Conservation (phyloP, 1,139 yeast genomes). For the Candida freyschussii region DNA sequence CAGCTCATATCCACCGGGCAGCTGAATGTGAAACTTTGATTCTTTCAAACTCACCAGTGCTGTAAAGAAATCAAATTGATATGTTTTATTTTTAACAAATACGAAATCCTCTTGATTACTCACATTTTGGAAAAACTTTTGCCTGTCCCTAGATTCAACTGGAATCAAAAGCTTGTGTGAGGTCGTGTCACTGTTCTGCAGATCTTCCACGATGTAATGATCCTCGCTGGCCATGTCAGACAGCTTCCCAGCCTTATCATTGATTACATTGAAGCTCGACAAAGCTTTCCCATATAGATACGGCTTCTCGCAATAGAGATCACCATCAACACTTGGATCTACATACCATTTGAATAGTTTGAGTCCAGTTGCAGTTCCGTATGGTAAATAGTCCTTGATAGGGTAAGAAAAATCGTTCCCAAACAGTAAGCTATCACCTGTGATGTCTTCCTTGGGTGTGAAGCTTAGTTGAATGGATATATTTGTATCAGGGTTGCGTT, state of each 20-base stretch:
- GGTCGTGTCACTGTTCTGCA: constrained; percentile 5
- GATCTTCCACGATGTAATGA: constrained; percentile 11
- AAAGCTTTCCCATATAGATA: constrained; percentile 59
- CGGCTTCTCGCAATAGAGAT: constrained; percentile 55
- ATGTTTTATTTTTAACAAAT: constrained; percentile 30
- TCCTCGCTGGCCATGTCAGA: constrained; percentile 1
- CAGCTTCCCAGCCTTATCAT: constrained; percentile 7
- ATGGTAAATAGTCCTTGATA: constrained; percentile 57
- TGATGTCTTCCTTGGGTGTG: constrained; percentile 19
- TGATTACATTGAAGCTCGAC: constrained; percentile 46
- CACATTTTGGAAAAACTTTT: constrained; percentile 28
- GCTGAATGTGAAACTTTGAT: constrained; percentile 33
- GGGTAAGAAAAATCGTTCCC: constrained; percentile 69
- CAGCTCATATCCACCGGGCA: constrained; percentile 41
- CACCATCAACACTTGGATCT: constrained; percentile 63
- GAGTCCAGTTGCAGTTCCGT: constrained; percentile 51
- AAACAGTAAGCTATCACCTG: constrained; percentile 51
- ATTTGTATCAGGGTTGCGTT: constrained; percentile 11
- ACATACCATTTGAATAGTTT: constrained; percentile 38
- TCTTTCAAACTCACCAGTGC: constrained; percentile 38
- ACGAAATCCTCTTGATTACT: constrained; percentile 28
- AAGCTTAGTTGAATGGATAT: constrained; percentile 22
- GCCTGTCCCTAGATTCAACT: constrained; percentile 25
- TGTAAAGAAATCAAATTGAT: constrained; percentile 40
- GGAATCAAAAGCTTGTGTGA: constrained; percentile 17